phyloP scores from a whole-genome alignment of 179 eudicot species.

The Sideroxylon spinosum region DNA sequence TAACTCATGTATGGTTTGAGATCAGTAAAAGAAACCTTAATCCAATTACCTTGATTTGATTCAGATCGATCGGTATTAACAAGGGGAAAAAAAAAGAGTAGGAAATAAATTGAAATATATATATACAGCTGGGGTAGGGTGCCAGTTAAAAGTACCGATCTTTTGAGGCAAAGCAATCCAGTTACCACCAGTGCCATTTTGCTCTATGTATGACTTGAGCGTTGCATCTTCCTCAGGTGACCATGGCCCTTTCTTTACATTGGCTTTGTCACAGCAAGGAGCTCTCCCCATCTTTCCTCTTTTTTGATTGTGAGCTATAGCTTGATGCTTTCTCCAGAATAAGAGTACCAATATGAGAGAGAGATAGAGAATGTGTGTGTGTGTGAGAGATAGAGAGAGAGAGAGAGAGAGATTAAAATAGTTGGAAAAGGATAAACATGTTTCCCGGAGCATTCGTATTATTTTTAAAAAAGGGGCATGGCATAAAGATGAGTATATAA shows the following conservation, averaged over 20 bases:
- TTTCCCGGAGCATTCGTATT: constrained; percentile 22
- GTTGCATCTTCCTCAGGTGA: constrained; percentile 52
- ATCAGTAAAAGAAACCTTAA: no score
- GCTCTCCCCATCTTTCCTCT: constrained; percentile 41
- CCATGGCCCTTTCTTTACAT: constrained; percentile 62
- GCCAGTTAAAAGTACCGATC: constrained; percentile 30
- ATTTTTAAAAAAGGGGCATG: constrained; percentile 16
- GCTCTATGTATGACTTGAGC: constrained; percentile 38
- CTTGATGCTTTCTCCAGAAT: no score
- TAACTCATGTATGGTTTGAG: no score
- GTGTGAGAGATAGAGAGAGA: constrained; percentile 2
- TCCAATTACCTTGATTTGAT: no score
- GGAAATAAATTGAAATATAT: background rate
- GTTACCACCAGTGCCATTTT: constrained; percentile 39
- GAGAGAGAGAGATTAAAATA: constrained; percentile 22
- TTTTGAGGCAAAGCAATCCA: constrained; percentile 56
- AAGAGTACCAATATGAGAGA: no score
- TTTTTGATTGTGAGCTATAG: no score
- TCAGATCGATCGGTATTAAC: no score
- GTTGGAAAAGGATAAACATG: constrained; percentile 30
- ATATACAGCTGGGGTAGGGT: background rate
- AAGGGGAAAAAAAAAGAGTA: no score
- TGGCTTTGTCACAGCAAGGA: constrained; percentile 48
- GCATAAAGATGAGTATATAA: constrained; percentile 13
- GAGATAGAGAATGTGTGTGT: no score